Evolutionary conservation across 805 yeast species (phyloP), one percentile per base, ranked within the genome.

Genomic region (Yamadazyma philogaea): DNA sequence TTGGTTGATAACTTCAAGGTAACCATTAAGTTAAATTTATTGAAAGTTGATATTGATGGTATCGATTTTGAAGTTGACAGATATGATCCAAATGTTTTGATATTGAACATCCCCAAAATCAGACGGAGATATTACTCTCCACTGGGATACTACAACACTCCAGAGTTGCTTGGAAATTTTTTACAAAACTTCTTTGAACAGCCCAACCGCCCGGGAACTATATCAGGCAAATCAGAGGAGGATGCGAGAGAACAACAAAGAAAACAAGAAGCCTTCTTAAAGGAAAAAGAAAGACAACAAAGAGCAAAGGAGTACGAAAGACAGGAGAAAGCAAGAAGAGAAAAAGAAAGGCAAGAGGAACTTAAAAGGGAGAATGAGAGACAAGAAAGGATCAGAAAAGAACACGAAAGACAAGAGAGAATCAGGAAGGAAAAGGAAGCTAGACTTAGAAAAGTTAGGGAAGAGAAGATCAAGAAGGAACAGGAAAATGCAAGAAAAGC

Each of bases 41-140:
- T 56, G 19, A 52, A 61, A 39, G 57, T 68, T 20, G 65, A 64
- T 18, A 50, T 65, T 19, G 43, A 53, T 7, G 48, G 55, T n/a
- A 63, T 68, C 26, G 59, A 61, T 47, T 66, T 69, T 63, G 63
- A 65, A 43, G 58, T 61, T 52, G 59, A 48, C 43, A 47, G 48
- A 34, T 39, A 52, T 17, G 59, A 49, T 27, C 19, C 59, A 26
- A 64, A 62, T 37, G 58, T 63, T 11, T 61, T 67, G 50, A 64
- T 63, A 7, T 59, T 67, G 48, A 66, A 55, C 35, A 59, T 67
- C 22, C 71, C 71, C 8, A 67, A 67, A 55, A 7, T 18, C n/a
- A 12, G 17, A 17, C 19, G 15, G 14, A 28, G 34, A 30, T 31
- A 7, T n/a, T 26, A 34, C 24, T 14, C 36, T 26, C 34, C 43